A percentile compares a stretch with the other conserved stretches of the same genome.
Conservation (phyloP, 805 yeast species). For the Metschnikowia matae region DNA sequence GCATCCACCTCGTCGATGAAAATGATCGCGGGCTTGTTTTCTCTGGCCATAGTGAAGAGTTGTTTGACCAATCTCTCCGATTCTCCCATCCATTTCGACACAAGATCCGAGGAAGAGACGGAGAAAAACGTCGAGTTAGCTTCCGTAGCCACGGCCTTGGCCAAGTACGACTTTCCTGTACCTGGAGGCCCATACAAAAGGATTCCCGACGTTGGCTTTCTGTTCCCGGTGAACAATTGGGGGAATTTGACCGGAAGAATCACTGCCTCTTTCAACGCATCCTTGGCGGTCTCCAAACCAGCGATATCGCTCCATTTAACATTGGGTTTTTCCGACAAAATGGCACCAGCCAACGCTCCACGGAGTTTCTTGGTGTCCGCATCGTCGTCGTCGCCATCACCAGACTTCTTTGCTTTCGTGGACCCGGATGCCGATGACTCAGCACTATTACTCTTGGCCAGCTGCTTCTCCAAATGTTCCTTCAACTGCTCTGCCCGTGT, state of each 20-base stretch:
- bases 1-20: slow-evolving; percentile 99
- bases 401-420: slow-evolving; percentile 50
- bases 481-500: slow-evolving; percentile 92
- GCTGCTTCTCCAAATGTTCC: slow-evolving; percentile 72
- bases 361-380: slow-evolving; percentile 84
- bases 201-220: slow-evolving; percentile 91
- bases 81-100: slow-evolving; percentile 99
- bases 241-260: slow-evolving; percentile 95
- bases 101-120: slow-evolving; percentile 92
- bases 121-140: slow-evolving; percentile 96
- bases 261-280: slow-evolving; percentile 95
- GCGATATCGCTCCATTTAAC: slow-evolving; percentile 95
- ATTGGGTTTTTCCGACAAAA: slow-evolving; percentile 86
- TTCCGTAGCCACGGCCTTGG: slow-evolving; percentile 98
- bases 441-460: slow-evolving; percentile 42
- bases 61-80: slow-evolving; percentile 94
- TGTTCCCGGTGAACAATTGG: slow-evolving; percentile 88
- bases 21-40: slow-evolving; percentile 90
- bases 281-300: slow-evolving; percentile 92
- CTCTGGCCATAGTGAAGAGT: slow-evolving; percentile 92
- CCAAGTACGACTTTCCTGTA: slow-evolving; percentile 94
- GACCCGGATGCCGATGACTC: slow-evolving; percentile 55
- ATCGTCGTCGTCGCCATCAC: slow-evolving; percentile 61
- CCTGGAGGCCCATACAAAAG: slow-evolving; percentile 75
- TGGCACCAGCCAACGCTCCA: slow-evolving; percentile 89